A percentile compares a stretch with the other conserved stretches of the same genome.
phyloP scores from a whole-genome alignment of 1,284 basidiomycete species.

The Ceratobasidium sp. region DNA sequence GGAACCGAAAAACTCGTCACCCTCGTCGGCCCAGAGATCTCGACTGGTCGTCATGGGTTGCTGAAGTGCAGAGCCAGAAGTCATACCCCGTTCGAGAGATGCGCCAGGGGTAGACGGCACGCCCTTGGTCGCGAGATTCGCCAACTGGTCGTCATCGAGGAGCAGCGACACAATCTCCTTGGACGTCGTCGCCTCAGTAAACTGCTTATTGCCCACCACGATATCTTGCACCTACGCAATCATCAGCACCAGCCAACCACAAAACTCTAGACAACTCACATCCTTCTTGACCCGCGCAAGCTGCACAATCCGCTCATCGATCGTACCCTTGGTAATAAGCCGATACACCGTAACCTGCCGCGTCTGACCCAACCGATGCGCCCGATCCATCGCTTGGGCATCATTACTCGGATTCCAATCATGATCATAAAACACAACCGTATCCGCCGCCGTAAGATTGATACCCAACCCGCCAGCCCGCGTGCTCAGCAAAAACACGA shows the following conservation, averaged over 20 bases:
- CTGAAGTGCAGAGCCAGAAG: constrained; percentile 55
- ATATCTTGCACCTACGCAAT: constrained; percentile 91
- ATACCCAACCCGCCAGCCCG: constrained; percentile 98
- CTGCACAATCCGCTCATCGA: constrained; percentile 98
- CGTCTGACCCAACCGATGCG: constrained; percentile 98
- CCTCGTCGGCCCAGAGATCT: constrained; percentile 86
- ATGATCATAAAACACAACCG: constrained; percentile 98
- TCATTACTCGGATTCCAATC: constrained; percentile 99
- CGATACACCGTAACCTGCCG: constrained; percentile 99
- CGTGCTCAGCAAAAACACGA: constrained; percentile 96
- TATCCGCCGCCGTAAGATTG: constrained; percentile 98
- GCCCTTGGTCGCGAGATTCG: constrained; percentile 58
- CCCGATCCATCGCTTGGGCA: constrained; percentile 99
- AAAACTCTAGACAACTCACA: constrained; percentile 64
- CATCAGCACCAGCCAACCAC: constrained; percentile 1
- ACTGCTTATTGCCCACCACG: constrained; percentile 96
- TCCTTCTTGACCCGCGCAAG: constrained; percentile 96
- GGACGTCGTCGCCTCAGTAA: constrained; percentile 92
- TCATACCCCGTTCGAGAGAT: constrained; percentile 56
- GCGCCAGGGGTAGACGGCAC: constrained; percentile 58
- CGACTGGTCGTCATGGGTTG: constrained; percentile 59
- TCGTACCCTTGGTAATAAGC: constrained; percentile 95
- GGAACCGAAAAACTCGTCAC: constrained; percentile 81
- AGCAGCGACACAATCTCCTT: constrained; percentile 97
- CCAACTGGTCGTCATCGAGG: constrained; percentile 93